These are phyloP conservation scores for Nicotiana attenuata DNA, from an alignment of 257 asterid genomes.

Conservation along the genomic window DNA sequence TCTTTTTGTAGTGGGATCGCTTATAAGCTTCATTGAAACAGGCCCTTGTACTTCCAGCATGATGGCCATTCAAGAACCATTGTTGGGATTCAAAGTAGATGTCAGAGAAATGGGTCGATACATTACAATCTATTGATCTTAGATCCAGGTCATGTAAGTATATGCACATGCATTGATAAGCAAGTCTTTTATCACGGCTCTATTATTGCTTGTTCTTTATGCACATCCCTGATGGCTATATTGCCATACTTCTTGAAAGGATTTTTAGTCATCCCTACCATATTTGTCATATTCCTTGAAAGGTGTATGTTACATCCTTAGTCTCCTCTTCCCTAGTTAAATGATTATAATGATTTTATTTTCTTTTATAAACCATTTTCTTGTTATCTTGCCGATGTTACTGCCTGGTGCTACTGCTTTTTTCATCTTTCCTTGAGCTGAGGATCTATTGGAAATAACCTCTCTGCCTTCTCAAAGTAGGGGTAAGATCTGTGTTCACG, in stretches of 20 bases:
- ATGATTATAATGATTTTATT: background rate
- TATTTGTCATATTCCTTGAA: background rate
- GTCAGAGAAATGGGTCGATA: constrained; percentile 43
- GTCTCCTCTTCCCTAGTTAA: background rate
- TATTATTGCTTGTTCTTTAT: background rate
- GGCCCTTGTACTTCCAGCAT: constrained; percentile 94
- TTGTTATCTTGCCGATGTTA: too few relatives aligned
- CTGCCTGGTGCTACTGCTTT: too few relatives aligned
- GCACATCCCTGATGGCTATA: background rate
- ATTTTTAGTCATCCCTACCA: background rate
- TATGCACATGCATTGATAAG: constrained; percentile 5
- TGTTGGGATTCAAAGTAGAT: constrained; percentile 76
- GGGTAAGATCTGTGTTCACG: too few relatives aligned
- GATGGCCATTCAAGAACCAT: constrained; percentile 95
- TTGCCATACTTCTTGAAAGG: background rate
- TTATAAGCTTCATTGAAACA: constrained; percentile 27
- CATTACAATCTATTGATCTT: constrained; percentile 63
- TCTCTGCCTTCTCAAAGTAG: too few relatives aligned
- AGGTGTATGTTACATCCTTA: background rate
- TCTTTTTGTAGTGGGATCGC: background rate
- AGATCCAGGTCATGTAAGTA: constrained; percentile 82
- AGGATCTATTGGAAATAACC: too few relatives aligned
- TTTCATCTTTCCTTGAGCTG: too few relatives aligned
- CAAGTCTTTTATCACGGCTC: constrained; percentile 3
- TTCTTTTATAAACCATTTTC: too few relatives aligned